Evolutionary conservation across 345 rosid species (phyloP).

Genomic region (Linum trigynum): DNA sequence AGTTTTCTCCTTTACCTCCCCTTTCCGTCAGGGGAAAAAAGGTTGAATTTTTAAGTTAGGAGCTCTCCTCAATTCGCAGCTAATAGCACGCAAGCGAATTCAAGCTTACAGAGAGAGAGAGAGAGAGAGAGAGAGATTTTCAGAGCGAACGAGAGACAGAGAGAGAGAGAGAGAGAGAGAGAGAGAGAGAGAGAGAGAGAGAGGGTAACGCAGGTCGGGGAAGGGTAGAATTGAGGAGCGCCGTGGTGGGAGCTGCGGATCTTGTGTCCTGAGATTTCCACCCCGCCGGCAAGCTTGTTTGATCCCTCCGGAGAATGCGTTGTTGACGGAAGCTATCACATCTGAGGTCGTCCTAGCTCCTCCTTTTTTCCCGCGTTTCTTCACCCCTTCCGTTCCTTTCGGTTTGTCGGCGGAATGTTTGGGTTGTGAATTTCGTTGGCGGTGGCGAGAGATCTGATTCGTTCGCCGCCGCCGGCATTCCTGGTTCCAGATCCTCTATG

Average conservation of each 20-base stretch:
- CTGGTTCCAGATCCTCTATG: too few species aligned
- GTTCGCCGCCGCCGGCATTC: too few species aligned
- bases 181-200: too few species aligned
- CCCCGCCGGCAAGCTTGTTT: neutral
- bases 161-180: neutral
- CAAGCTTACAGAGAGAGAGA: too few species aligned
- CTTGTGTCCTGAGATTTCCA: neutral
- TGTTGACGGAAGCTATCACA: neutral
- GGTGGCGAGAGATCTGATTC: too few species aligned
- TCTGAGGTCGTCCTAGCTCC: neutral
- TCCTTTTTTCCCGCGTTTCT: neutral
- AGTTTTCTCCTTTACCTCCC: too few species aligned
- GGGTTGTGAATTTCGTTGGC: neutral
- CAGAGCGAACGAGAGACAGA: too few species aligned
- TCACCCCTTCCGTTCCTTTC: neutral
- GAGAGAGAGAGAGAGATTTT: too few species aligned
- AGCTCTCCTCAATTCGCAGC: too few species aligned
- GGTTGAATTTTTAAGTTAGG: too few species aligned
- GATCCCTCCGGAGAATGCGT: neutral
- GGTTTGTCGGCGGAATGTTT: neutral
- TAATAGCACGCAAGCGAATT: too few species aligned
- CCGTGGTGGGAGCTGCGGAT: conserved; percentile 1
- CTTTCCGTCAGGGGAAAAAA: too few species aligned
- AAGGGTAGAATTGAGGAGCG: neutral
- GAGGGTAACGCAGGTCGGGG: neutral